Base-by-base conservation (phyloP, 2,329 filamentous ascomycete genomes). In the Fusarium palustre region DNA sequence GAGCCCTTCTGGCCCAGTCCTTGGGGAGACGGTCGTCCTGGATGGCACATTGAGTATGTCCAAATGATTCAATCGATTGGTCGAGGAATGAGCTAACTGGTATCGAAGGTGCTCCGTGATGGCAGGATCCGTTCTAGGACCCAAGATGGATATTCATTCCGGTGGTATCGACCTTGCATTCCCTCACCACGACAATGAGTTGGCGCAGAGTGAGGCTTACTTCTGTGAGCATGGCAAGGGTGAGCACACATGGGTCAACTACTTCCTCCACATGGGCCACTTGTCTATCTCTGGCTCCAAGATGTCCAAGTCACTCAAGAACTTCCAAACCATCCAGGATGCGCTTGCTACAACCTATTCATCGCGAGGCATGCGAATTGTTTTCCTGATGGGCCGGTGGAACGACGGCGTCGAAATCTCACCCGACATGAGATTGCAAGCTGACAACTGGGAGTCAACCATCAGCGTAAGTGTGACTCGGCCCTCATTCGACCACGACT, bases 281-380 rank as follows among this genome's bases (percentile, higher is more conserved):
- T 81, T 97, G 48, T 81, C 79, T 8, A 97, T 98, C 59, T 88
- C 91, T 28, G 94, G 95, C 0, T 93, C 90, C 24, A 98, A 98
- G 79, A 98, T 98, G 95, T 95, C 91, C 59, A 98, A 98, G 80
- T 93, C 90, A 18, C 81, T 98, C 59, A 97, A 98, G 83, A 98
- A 97, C 79, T 97, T 97, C 79, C 93, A 93, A 41, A 97, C 95
- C 0, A 97, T 98, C 66, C 87, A 93, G 31, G 92, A 97, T 77
- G 94, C 94, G 0, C 82, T 98, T 10, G 81, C 81, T 13, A 86
- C 82, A 3, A 84, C 81, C 13, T 97, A 93, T 84, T 96, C 92
- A 0, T 85, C 94, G 1, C 86, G 95, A 63, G 90, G 89, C 57
- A 86, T 97, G 81, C 88, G 95, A 46, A 91, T 97, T 55, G 91